A percentile compares a stretch with the other conserved stretches of the same genome.
phyloP scores from a whole-genome alignment of 305 asterid genomes.

The Fraxinus velutina region DNA sequence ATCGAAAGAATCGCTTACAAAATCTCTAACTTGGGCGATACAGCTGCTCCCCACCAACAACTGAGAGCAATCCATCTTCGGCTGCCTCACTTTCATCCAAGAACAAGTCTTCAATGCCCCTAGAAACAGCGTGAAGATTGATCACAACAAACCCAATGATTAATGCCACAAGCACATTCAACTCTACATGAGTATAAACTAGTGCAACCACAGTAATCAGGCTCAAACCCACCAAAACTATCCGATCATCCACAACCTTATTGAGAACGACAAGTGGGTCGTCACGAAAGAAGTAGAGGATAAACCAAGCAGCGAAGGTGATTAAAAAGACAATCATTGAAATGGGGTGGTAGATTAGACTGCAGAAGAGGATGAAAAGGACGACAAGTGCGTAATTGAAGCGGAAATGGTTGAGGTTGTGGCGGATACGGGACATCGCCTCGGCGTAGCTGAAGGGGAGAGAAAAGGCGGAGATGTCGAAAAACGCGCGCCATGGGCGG shows the following conservation, averaged over 20 bases:
- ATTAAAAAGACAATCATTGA: conserved; percentile 69
- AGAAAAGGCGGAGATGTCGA: conserved; percentile 46
- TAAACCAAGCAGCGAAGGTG: conserved; percentile 53
- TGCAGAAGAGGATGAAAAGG: conserved; percentile 61
- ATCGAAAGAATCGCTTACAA: background rate
- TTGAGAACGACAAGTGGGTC: conserved; percentile 47
- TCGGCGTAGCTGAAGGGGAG: conserved; percentile 59
- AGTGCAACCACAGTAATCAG: conserved; percentile 62
- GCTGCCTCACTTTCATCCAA: conserved; percentile 75
- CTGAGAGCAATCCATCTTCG: conserved; percentile 71
- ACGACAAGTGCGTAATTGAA: conserved; percentile 61
- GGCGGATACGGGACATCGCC: conserved; percentile 65
- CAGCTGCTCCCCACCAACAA: conserved; percentile 41
- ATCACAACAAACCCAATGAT: conserved; percentile 43
- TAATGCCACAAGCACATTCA: conserved; percentile 66
- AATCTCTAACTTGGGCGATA: background rate
- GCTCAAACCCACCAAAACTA: conserved; percentile 49
- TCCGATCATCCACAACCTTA: conserved; percentile 52
- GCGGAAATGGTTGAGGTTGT: conserved; percentile 71
- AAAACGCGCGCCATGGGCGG: conserved; percentile 76
- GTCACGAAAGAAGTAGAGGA: conserved; percentile 56
- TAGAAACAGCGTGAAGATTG: conserved; percentile 54
- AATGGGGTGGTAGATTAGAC: conserved; percentile 72
- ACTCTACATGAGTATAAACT: conserved; percentile 56
- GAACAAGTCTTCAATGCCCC: conserved; percentile 70